Evolutionary conservation across 768 basidiomycete species (phyloP), one percentile per base, ranked within the genome.

Genomic region (Amanita pseudoporphyria): DNA sequence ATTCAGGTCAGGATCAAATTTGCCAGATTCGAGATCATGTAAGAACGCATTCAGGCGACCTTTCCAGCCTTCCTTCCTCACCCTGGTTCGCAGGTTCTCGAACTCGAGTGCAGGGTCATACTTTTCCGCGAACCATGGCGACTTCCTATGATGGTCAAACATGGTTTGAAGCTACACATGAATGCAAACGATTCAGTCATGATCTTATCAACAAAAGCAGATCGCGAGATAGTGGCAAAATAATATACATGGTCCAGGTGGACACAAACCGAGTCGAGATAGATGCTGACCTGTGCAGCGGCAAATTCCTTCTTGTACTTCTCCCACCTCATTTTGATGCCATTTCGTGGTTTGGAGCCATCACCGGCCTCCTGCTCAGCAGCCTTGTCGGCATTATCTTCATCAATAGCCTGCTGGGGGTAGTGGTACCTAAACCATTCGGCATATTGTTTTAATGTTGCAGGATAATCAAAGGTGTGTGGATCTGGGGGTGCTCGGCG

Each of bases 61-160:
- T 63, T 76, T 81, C 84, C 92, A 88, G 22, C 91, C 94, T 55
- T 87, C 81, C 67, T 81, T 85, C 62, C 87, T 79, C 54, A 92
- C 79, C 57, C 91, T 77, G 54, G 72, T 73, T 58, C 94, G 84
- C 63, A 93, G 70, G 48, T 74, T 72, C 49, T 78, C 74, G 60
- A 77, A 79, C 58, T 89, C 84, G 45, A 78, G 71, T 36, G 80
- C 67, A 50, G 85, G 85, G 53, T 92, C 89, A 71, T 97, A 97
- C 65, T 90, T 89, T 74, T 97, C 94, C 49, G 82, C 79, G 72
- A 96, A 97, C 94, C 94, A 97, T 12, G 91, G 85, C n/a, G 89
- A 90, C 61, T 86, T 84, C 68, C 83, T 80, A 71, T 97, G 94
- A 67, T 91, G 87, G 30, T 96, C 87, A 76, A 91, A 96, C 77